Base-by-base conservation (phyloP, 2,329 filamentous ascomycete species). In the Leptographium procerum region DNA sequence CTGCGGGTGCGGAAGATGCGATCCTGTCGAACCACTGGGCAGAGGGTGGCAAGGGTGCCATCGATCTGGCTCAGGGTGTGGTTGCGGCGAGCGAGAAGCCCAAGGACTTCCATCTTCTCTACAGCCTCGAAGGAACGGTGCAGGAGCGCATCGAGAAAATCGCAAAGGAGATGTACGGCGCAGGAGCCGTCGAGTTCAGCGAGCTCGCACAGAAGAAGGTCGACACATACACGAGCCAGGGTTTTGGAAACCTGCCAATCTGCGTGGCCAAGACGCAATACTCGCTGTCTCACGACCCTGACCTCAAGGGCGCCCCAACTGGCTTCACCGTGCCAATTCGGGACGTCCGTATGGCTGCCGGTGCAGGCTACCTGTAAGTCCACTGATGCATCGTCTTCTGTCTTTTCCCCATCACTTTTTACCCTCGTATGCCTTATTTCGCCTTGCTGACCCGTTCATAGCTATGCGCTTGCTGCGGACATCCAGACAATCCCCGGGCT, bases 181-280 rank as follows among this genome's bases (percentile, higher is more conserved):
- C 94, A 13, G 84, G 80, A 4, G 85, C 83, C 60, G 91, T 97
- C 61, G 89, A 96, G 74, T 94, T 99, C 74, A 95, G 88, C 70
- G 91, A 96, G 71, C 80, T 94, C 56, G 94, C 94, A 0, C 90
- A 95, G 77, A 89, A 91, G 77, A 97, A 99, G 83, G 88, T 97
- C 64, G 91, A 96, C 69, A 91, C 86, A 9, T 99, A 97, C 74
- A 91, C 88, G 34, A 84, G 84, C 69, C 94, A 97, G 73, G 94
- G 94, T 52, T 95, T 92, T 67, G 88, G 87, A 26, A 90, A 96
- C 72, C 77, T 99, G 64, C 94, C 94, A 40, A 96, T 97, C 69
- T 99, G 94, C 72, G 83, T 97, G 64, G 94, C 94, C 62, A 99
- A 99, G 85, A 99, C 94, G 16, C 94, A 99, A 73, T 99, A 99